phyloP scores from a whole-genome alignment of 2,329 filamentous ascomycete species.

The Coniochaeta sp. region DNA sequence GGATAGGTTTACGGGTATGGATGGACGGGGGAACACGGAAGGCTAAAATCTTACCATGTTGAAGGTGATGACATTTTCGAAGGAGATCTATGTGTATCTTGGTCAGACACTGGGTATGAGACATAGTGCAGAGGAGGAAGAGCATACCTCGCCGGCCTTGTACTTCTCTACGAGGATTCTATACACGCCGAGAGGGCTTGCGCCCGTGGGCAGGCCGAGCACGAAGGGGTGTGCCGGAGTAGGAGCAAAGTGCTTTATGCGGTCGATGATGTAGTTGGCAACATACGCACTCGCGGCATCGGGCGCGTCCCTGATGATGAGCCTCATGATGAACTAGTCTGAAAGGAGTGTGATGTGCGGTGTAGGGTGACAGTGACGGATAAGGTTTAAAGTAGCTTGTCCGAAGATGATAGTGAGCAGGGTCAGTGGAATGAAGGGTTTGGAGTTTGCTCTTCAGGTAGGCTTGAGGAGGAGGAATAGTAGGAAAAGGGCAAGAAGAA shows the following conservation, averaged over 20 bases:
- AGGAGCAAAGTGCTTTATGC: slow-evolving; percentile 61
- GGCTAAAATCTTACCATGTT: slow-evolving; percentile 22
- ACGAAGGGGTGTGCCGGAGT: slow-evolving; percentile 61
- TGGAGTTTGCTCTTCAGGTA: neutral
- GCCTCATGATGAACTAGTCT: slow-evolving; percentile 46
- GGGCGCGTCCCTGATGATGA: slow-evolving; percentile 64
- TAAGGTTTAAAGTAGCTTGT: neutral
- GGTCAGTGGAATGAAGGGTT: neutral
- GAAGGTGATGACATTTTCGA: slow-evolving; percentile 69
- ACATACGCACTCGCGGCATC: slow-evolving; percentile 58
- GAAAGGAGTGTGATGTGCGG: slow-evolving; percentile 4
- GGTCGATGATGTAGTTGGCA: slow-evolving; percentile 66
- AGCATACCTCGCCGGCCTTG: slow-evolving; percentile 42
- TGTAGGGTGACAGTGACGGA: slow-evolving; percentile 3
- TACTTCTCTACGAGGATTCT: slow-evolving; percentile 56
- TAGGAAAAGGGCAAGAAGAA: neutral
- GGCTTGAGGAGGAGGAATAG: neutral
- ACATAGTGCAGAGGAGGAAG: neutral
- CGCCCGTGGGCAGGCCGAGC: slow-evolving; percentile 66
- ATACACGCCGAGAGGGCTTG: slow-evolving; percentile 64
- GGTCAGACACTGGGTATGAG: slow-evolving; percentile 13
- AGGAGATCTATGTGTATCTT: slow-evolving; percentile 9
- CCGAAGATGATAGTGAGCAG: neutral
- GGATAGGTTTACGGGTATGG: no score
- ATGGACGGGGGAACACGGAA: neutral